Conservation (phyloP, 306 rosid species). For the Hippophae gyantsensis region DNA sequence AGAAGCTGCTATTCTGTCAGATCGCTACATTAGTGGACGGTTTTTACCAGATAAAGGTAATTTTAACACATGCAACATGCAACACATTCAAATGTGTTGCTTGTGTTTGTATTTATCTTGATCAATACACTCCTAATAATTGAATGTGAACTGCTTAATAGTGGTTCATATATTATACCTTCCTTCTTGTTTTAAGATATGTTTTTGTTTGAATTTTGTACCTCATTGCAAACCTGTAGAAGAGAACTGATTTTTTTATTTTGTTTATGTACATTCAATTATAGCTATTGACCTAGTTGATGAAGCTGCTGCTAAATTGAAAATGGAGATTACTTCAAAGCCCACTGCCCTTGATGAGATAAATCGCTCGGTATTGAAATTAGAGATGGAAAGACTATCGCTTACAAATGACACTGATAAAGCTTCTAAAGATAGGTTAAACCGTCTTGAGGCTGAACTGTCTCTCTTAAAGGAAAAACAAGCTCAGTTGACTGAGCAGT, state of each 20-base stretch:
- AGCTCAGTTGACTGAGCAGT: conserved; percentile 58
- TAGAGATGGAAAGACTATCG: conserved; percentile 97
- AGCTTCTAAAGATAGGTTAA: conserved; percentile 78
- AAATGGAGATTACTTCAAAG: conserved; percentile 97
- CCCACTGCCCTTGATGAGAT: conserved; percentile 97
- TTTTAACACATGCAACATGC: background rate
- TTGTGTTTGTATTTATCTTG: no score
- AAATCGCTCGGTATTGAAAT: conserved; percentile 81
- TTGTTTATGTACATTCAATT: conserved; percentile 14
- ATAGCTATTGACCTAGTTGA: conserved; percentile 97
- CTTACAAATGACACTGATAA: conserved; percentile 82
- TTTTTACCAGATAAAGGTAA: conserved; percentile 97
- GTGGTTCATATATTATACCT: no score
- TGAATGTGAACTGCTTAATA: no score
- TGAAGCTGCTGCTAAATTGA: conserved; percentile 97
- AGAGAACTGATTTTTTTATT: no score
- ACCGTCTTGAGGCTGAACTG: conserved; percentile 85
- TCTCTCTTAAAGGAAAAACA: conserved; percentile 79
- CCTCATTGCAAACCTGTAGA: no score
- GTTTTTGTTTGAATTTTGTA: background rate
- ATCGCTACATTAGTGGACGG: conserved; percentile 94
- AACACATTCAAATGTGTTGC: background rate
- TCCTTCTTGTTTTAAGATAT: no score
- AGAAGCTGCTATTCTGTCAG: conserved; percentile 94
- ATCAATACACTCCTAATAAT: no score